Evolutionary conservation across 495 filamentous ascomycete genomes (phyloP), one percentile per base, ranked within the genome.

Genomic region (Aspergillus affinis): DNA sequence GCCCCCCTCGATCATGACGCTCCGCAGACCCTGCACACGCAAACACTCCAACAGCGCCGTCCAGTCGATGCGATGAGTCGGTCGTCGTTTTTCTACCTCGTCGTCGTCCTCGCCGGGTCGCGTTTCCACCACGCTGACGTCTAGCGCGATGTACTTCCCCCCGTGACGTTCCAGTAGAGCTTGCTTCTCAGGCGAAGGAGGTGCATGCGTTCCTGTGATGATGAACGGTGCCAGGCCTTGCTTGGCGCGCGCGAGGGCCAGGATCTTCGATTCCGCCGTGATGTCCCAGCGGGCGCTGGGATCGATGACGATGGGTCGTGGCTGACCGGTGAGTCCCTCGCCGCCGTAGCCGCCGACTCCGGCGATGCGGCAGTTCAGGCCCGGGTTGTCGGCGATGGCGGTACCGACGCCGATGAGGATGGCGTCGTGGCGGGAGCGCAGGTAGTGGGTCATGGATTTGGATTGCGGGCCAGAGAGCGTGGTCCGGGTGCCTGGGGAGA

Each of bases 371-470:
- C 86, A 91, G 69, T 96, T 96, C 45, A 98, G 78, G 10, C 84
- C 85, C 2, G 93, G 93, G 69, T 98, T 84, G 63, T 98, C 93
- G 6, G 89, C 86, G 12, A 89, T 70, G 23, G 90, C 92, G 6
- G 93, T 98, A 3, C 89, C 88, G 9, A 89, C 88, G 9, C 93
- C 93, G n/a, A 98, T 78, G 18, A 94, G 78, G 61, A 98, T 96
- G 8, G 89, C 91, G 57, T 90, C 85, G 71, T 98, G 93, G 6
- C 81, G 82, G 8, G 85, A 85, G 57, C 93, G 90, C 6, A 98
- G 84, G 68, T 88, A 91, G 69, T 98, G 93, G 10, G 93, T 97
- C 88, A 98, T 92, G 46, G 88, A 86, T 70, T 96, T 97, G 19
- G 91, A 88, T 49, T 86, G 78, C 0, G 87, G 84, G 6, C 92